Evolutionary conservation across 2,329 filamentous ascomycete species (phyloP).

Genomic region (Xylariaceae sp.): DNA sequence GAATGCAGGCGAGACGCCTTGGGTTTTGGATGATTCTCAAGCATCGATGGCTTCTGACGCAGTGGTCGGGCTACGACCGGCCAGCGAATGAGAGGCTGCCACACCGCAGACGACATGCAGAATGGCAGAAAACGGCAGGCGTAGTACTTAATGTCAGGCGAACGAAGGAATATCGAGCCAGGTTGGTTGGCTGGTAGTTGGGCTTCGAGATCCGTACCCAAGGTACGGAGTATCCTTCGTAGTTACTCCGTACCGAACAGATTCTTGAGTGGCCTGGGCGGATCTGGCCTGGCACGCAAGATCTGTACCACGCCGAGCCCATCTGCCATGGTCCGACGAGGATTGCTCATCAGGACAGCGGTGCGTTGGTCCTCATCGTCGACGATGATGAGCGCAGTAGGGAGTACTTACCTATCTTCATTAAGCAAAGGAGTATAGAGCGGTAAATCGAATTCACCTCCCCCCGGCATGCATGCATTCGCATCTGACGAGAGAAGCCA

Average conservation of each 20-base stretch:
- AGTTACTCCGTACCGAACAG: constrained; percentile 10
- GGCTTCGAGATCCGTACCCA: no score
- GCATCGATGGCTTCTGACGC: constrained; percentile 18
- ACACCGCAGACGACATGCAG: constrained; percentile 25
- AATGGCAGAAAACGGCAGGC: constrained; percentile 15
- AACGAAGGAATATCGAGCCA: constrained; percentile 2
- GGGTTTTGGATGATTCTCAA: no score
- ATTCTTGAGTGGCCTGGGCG: constrained; percentile 10
- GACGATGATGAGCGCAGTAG: no score
- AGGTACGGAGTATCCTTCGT: not conserved
- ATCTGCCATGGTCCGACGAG: constrained; percentile 4
- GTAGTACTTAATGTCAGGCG: constrained; percentile 14
- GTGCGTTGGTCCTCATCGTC: no score
- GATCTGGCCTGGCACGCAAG: not conserved
- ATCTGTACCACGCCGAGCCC: constrained; percentile 8
- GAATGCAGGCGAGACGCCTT: no score
- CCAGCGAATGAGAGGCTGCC: constrained; percentile 24
- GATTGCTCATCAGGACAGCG: constrained; percentile 2
- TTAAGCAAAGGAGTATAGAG: no score
- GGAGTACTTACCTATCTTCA: no score
- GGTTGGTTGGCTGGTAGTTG: no score
- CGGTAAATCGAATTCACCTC: no score
- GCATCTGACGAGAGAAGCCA: no score
- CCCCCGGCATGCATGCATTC: no score
- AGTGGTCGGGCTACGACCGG: constrained; percentile 21